A percentile compares a stretch with the other conserved stretches of the same genome.
Conservation (phyloP, 1,284 basidiomycete genomes). For the Singerocomus inundabilis region DNA sequence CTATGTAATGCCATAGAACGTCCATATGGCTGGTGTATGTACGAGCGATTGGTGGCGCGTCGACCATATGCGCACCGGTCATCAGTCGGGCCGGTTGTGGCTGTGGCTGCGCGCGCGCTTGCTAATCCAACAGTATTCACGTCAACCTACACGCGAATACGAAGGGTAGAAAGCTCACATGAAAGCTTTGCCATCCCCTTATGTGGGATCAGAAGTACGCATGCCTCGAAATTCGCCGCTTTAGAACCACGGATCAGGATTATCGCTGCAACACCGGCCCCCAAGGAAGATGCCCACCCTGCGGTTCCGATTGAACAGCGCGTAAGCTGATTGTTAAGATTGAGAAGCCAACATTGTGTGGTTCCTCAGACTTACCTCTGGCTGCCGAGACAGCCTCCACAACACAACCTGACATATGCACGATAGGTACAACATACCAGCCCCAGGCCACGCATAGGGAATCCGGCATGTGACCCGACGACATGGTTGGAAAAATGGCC, state of each 20-base stretch:
- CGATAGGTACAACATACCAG: constrained; percentile 6
- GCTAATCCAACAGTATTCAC: too few relatives aligned
- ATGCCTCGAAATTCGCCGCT: constrained; percentile 9
- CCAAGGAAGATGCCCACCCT: constrained; percentile 10
- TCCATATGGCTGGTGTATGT: too few relatives aligned
- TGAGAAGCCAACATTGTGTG: not conserved
- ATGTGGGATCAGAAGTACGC: constrained; percentile 9
- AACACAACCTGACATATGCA: constrained; percentile 5
- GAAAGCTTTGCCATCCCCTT: not conserved
- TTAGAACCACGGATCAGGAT: not conserved
- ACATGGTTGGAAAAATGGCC: constrained; percentile 6
- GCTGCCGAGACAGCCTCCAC: constrained; percentile 15
- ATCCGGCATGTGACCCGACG: constrained; percentile 12
- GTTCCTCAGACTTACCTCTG: constrained; percentile 19
- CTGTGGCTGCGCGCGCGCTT: too few relatives aligned
- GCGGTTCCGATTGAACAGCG: constrained; percentile 24
- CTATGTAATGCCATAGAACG: too few relatives aligned
- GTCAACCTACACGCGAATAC: not conserved
- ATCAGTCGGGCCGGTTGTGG: too few relatives aligned
- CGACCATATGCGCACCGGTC: too few relatives aligned
- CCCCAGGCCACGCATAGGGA: constrained; percentile 17
- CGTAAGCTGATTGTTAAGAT: constrained; percentile 16
- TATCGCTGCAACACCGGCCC: not conserved
- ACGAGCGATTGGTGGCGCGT: too few relatives aligned
- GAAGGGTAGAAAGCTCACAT: not conserved